Conservation (phyloP, 805 yeast genomes). For the Blastobotrys parvus region DNA sequence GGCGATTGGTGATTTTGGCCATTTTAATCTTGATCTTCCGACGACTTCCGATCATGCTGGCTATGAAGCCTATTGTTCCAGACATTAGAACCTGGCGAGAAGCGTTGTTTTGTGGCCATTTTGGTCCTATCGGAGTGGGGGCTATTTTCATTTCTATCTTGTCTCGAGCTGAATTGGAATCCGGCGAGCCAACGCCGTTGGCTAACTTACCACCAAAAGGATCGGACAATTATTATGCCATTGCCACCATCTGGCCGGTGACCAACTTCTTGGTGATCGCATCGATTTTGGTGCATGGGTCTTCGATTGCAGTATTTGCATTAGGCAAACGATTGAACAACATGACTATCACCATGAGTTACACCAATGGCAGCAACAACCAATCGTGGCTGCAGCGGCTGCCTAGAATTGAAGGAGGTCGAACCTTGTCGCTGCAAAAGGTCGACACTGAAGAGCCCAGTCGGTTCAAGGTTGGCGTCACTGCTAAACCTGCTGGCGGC, state of each 20-base stretch:
- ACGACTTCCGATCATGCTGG: constrained; percentile 73
- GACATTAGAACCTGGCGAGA: constrained; percentile 90
- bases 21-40: constrained; percentile 66
- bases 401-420: constrained; percentile 62
- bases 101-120: constrained; percentile 89
- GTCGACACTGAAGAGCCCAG: constrained; percentile 56
- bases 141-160: constrained; percentile 79
- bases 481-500: constrained; percentile 21
- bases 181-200: constrained; percentile 50
- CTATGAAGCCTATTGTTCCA: constrained; percentile 70
- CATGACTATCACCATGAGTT: constrained; percentile 86
- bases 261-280: constrained; percentile 71
- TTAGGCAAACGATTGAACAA: constrained; percentile 83
- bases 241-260: constrained; percentile 72
- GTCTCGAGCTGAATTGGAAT: constrained; percentile 65
- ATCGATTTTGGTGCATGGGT: constrained; percentile 85
- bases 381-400: constrained; percentile 78
- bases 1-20: constrained; percentile 75
- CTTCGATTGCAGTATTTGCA: constrained; percentile 71
- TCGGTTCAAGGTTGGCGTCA: constrained; percentile 7
- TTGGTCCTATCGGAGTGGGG: constrained; percentile 95
- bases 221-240: constrained; percentile 47
- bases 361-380: constrained; percentile 61
- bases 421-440: constrained; percentile 74
- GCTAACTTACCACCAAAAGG: constrained; percentile 38